A percentile compares a stretch with the other conserved stretches of the same genome.
phyloP scores from a whole-genome alignment of 345 rosid species.

The thale cress (Arabidopsis thaliana) region TAIR10.1 NC_003076.8:2546001-2546500 shows the following conservation, averaged over 20 bases:
- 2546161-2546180: constrained; percentile 44
- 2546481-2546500: constrained; percentile 91
- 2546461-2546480: constrained; percentile 90
- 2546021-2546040: constrained; percentile 47
- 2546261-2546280: constrained; percentile 34
- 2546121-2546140: constrained; percentile 50
- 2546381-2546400: constrained; percentile 52
- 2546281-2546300: constrained; percentile 18
- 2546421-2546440: constrained; percentile 55
- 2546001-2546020: constrained; percentile 52
- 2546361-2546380: constrained; percentile 74
- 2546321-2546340: constrained; percentile 97
- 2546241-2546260: constrained; percentile 22
- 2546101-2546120: constrained; percentile 56
- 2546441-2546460: constrained; percentile 80
- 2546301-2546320: constrained; percentile 70
- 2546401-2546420: constrained; percentile 52
- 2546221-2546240: neutral
- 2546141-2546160: constrained; percentile 52
- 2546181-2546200: constrained; percentile 47
- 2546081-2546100: constrained; percentile 51
- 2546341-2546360: constrained; percentile 99
- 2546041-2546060: constrained; percentile 48
- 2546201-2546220: constrained; percentile 4
- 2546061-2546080: constrained; percentile 46